These are phyloP conservation scores for Rhynchospora tenuis DNA, from an alignment of 176 grass and related monocot species.

Conservation along the genomic window DNA sequence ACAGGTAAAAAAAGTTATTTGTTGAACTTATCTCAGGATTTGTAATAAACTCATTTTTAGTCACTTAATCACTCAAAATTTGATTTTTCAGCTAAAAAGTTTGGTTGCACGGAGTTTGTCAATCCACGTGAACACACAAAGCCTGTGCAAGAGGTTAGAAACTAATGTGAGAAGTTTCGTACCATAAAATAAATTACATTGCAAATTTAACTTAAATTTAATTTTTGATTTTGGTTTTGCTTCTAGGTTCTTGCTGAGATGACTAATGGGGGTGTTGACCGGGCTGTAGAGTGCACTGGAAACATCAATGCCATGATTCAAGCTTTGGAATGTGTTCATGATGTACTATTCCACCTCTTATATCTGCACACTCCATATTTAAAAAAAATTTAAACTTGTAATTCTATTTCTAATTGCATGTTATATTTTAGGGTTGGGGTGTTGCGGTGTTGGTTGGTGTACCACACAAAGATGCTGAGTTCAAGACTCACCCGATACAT, in stretches of 20 bases:
- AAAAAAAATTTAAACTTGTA: background rate
- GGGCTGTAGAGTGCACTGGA: conserved; percentile 79
- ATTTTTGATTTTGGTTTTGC: background rate
- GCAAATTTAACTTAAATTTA: background rate
- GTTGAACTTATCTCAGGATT: background rate
- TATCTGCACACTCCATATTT: background rate
- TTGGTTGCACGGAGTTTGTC: conserved; percentile 76
- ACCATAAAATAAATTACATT: background rate
- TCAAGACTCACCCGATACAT: conserved; percentile 82
- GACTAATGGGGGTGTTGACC: conserved; percentile 79
- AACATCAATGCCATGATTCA: conserved; percentile 77
- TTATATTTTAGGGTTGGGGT: conserved; percentile 64
- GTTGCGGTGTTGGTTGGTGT: conserved; percentile 78
- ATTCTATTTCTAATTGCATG: background rate
- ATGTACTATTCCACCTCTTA: conserved; percentile 21
- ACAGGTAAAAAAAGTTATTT: conserved; percentile 30
- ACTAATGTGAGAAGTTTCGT: background rate
- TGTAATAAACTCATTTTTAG: background rate
- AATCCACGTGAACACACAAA: conserved; percentile 69
- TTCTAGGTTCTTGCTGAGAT: conserved; percentile 78
- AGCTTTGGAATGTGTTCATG: conserved; percentile 87
- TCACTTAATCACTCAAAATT: background rate
- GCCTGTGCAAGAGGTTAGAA: conserved; percentile 70
- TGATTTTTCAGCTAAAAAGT: conserved; percentile 56
- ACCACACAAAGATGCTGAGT: conserved; percentile 66